phyloP scores from a whole-genome alignment of 192 early-diverging fungal genomes.

The Backusella luteola region DNA sequence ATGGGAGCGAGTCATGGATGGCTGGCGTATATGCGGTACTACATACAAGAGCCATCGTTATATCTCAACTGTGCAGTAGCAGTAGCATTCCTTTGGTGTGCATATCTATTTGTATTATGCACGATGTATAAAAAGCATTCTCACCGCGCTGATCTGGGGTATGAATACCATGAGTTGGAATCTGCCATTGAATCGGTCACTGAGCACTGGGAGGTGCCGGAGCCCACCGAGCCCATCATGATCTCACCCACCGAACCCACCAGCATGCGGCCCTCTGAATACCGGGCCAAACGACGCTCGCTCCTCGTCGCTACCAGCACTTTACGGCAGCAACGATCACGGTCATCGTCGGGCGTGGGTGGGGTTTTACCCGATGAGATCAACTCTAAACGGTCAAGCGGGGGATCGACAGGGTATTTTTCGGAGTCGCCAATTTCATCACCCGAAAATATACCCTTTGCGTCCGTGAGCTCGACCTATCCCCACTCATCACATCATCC shows the following conservation, averaged over 20 bases:
- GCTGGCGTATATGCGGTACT: conserved; percentile 34
- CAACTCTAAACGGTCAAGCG: not conserved
- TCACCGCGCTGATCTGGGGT: not conserved
- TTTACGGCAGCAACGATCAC: not conserved
- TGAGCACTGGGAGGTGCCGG: not conserved
- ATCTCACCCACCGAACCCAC: not conserved
- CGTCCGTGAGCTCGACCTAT: not conserved
- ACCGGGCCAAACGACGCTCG: conserved; percentile 31
- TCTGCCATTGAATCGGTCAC: not conserved
- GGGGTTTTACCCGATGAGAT: conserved; percentile 9
- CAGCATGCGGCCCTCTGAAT: conserved; percentile 22
- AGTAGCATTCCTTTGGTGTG: conserved; percentile 30
- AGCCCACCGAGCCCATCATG: not conserved
- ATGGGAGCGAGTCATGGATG: conserved; percentile 36
- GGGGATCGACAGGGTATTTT: not conserved
- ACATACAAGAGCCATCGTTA: conserved; percentile 33
- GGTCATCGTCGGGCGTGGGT: conserved; percentile 11
- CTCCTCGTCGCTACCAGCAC: not conserved
- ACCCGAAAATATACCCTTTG: not conserved
- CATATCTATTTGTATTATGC: conserved; percentile 22
- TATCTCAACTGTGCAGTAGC: conserved; percentile 41
- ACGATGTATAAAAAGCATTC: conserved; percentile 1
- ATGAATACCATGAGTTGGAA: conserved; percentile 5
- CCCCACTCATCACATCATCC: not conserved
- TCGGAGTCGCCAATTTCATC: conserved; percentile 7